phyloP scores from a whole-genome alignment of 164 flowering plant species.

The Liquidambar formosana region DNA sequence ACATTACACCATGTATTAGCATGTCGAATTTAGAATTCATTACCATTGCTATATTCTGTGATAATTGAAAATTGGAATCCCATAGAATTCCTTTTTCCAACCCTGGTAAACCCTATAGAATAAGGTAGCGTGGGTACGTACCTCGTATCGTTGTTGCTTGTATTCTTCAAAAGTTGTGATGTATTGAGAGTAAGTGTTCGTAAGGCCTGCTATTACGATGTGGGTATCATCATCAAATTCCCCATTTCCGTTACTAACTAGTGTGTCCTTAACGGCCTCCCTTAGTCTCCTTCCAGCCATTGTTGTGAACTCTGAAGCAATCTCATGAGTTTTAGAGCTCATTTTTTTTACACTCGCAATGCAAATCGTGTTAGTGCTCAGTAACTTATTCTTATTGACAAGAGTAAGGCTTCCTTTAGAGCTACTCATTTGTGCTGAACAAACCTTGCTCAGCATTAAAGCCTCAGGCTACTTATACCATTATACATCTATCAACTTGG shows the following conservation, averaged over 20 bases:
- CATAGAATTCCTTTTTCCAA: no score
- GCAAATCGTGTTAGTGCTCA: no score
- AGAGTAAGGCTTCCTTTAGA: no score
- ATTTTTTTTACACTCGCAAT: background rate
- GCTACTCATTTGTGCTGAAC: no score
- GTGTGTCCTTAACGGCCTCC: conserved; percentile 56
- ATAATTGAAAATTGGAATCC: no score
- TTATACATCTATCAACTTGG: no score
- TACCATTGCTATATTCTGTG: no score
- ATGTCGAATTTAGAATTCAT: background rate
- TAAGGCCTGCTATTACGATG: conserved; percentile 65
- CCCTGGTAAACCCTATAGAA: background rate
- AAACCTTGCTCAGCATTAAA: no score
- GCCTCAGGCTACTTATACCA: no score
- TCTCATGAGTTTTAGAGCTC: background rate
- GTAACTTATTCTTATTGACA: no score
- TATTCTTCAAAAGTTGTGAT: conserved; percentile 62
- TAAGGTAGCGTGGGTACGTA: background rate
- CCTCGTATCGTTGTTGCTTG: conserved; percentile 63
- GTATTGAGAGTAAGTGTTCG: conserved; percentile 67
- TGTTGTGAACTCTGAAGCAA: conserved; percentile 62
- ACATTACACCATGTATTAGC: background rate
- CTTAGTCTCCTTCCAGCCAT: conserved; percentile 70
- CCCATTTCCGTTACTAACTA: conserved; percentile 40
- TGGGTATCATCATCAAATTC: conserved; percentile 42